Evolutionary conservation across 202 grass and related monocot species (phyloP).

Genomic region (Bolboschoenoplectus hybrid): DNA sequence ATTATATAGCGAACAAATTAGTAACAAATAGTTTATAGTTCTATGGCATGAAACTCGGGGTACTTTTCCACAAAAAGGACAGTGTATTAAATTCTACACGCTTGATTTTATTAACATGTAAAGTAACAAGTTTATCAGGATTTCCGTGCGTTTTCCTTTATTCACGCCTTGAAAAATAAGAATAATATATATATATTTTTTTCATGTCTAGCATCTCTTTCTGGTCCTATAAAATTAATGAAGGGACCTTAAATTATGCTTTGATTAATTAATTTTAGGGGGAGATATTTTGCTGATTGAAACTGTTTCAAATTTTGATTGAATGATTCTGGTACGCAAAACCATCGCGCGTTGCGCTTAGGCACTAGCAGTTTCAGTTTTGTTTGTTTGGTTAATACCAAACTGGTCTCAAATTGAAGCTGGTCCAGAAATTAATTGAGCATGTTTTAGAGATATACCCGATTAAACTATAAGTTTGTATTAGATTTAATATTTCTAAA

Average conservation of each 20-base stretch:
- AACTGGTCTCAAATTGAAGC: not conserved
- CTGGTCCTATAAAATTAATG: too few relatives aligned
- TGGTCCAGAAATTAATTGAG: not conserved
- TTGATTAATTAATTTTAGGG: not conserved
- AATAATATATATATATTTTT: not conserved
- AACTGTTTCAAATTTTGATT: not conserved
- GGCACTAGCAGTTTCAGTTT: not conserved
- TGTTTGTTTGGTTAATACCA: not conserved
- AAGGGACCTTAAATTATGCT: not conserved
- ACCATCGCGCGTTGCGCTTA: not conserved
- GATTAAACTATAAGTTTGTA: not conserved
- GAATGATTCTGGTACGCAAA: not conserved
- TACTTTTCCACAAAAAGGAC: constrained; percentile 25
- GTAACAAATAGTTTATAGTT: not conserved
- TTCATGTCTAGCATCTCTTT: not conserved
- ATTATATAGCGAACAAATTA: not conserved
- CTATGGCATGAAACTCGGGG: not conserved
- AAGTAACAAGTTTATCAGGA: constrained; percentile 2
- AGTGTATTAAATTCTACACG: constrained; percentile 17
- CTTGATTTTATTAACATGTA: constrained; percentile 13
- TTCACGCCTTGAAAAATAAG: not conserved
- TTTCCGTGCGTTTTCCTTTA: not conserved
- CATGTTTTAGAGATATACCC: not conserved
- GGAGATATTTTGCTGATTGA: not conserved
- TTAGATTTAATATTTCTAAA: too few relatives aligned